Evolutionary conservation across 129 eudicot genomes (phyloP), one percentile per base, ranked within the genome.

Genomic region (Artemisia annua): DNA sequence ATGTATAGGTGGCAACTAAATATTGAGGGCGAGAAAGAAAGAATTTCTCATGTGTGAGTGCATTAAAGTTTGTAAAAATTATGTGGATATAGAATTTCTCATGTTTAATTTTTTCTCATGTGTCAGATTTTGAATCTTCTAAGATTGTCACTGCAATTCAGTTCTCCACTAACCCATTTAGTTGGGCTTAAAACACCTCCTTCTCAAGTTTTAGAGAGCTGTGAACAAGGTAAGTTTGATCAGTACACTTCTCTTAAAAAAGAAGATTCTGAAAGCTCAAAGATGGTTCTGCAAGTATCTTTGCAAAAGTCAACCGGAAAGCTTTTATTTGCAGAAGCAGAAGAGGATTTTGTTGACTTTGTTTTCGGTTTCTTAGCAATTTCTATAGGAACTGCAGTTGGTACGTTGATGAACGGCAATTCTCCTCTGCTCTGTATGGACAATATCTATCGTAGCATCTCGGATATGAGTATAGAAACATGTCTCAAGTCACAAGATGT

Each of bases 281-380:
- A 5, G 46, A 35, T 35, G 43, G 43, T 35, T 35, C 5, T 35
- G 43, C 7, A 67, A 20, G 6, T 11, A 13, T 20, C 24, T 67
- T 67, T 48, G 20, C 72, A 67, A 49, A 67, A 67, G 46, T 67
- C 58, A 14, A 67, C 72, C 1, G 39, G 71, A 66, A 66, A 48
- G 56, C 24, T 66, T 5, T 19, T 66, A 30, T 66, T 22, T 49
- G 58, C 72, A 11, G 72, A 66, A 66, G 46, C 46, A 0, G 10
- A 49, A 3, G 58, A 24, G n/a, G 59, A 67, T 35, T 66, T 67
- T 49, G 59, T 48, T 14, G 72, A 67, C 3, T 67, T 67, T 49
- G 0, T 67, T n/a, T 66, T 66, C 1, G 19, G 71, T 5, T 48
- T 66, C 7, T 5, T 66, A 20, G n/a, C 56, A 19, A 48, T 67